Conservation (phyloP, 2,329 filamentous ascomycete species). For the Trichoderma guizhouense region DNA sequence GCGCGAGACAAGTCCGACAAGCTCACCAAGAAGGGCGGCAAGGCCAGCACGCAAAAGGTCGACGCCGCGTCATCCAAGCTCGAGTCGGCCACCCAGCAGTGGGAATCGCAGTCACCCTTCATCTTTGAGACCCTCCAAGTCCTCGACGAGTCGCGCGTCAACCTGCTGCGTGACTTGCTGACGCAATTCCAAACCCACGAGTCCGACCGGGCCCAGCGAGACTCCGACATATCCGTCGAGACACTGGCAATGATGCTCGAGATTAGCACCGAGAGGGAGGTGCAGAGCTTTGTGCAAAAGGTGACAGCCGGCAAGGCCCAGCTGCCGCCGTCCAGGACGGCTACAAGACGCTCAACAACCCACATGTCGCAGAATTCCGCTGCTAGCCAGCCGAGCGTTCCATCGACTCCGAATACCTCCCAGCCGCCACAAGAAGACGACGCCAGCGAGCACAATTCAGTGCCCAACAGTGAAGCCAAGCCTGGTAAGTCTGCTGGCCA, state of each 20-base stretch:
- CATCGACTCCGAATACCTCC: slow-evolving; percentile 13
- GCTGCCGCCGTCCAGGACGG: slow-evolving; percentile 37
- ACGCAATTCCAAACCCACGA: slow-evolving; percentile 94
- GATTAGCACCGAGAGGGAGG: slow-evolving; percentile 81
- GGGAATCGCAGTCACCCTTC: slow-evolving; percentile 92
- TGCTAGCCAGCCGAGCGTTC: slow-evolving; percentile 18
- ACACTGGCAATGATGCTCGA: slow-evolving; percentile 81
- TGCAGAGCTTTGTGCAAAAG: slow-evolving; percentile 63
- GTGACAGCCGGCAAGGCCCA: slow-evolving; percentile 40
- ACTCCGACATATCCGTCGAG: slow-evolving; percentile 69
- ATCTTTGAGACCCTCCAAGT: slow-evolving; percentile 92
- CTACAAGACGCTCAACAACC: slow-evolving; percentile 41
- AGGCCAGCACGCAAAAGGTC: slow-evolving; percentile 72
- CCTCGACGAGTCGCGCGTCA: slow-evolving; percentile 82
- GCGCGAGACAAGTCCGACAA: slow-evolving; percentile 85
- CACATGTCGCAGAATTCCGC: slow-evolving; percentile 15
- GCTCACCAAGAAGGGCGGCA: slow-evolving; percentile 72
- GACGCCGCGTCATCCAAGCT: slow-evolving; percentile 69
- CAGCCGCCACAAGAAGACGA: slow-evolving; percentile 26
- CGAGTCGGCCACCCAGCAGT: slow-evolving; percentile 76
- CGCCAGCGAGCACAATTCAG: slow-evolving; percentile 43
- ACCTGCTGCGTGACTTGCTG: slow-evolving; percentile 83
- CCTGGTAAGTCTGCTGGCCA: slow-evolving; percentile 31
- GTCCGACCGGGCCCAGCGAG: slow-evolving; percentile 77
- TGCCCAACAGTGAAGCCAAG: slow-evolving; percentile 32